Conservation (phyloP, 1,139 yeast species). For the Kodamaea plutei region DNA sequence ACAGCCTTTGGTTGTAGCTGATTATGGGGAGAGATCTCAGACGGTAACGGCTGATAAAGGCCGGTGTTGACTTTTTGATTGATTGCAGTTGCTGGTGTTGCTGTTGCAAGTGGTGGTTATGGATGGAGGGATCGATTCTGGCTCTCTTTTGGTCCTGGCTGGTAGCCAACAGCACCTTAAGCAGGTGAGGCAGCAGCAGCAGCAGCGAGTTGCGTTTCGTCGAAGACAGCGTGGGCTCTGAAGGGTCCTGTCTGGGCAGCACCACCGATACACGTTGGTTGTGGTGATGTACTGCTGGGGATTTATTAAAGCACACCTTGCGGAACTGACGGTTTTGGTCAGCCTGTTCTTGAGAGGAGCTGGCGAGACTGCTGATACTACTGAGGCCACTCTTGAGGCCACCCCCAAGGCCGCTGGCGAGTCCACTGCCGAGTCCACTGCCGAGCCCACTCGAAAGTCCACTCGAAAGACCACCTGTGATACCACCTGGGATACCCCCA, state of each 20-base stretch:
- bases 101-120: too few relatives aligned
- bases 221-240: slow-evolving; percentile 8
- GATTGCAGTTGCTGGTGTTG: slow-evolving; percentile 10
- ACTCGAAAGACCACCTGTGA: background rate
- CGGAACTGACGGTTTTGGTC: slow-evolving; percentile 24
- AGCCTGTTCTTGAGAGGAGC: slow-evolving; percentile 2
- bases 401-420: background rate
- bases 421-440: background rate
- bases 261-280: slow-evolving; percentile 3
- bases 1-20: slow-evolving; percentile 26
- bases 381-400: slow-evolving; percentile 13
- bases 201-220: slow-evolving; percentile 8
- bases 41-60: slow-evolving; percentile 37
- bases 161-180: slow-evolving; percentile 6
- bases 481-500: background rate
- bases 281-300: slow-evolving; percentile 15
- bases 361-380: slow-evolving; percentile 13
- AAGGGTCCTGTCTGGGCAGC: slow-evolving; percentile 3
- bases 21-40: slow-evolving; percentile 44
- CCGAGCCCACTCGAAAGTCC: background rate
- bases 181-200: slow-evolving; percentile 9
- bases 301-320: slow-evolving; percentile 30
- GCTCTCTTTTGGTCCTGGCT: slow-evolving; percentile 21
- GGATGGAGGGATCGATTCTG: slow-evolving; percentile 22
- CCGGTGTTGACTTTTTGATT: slow-evolving; percentile 28